These are phyloP conservation scores for Fallopia convolvulus DNA, from an alignment of 148 eudicot genomes.

Conservation along the genomic window DNA sequence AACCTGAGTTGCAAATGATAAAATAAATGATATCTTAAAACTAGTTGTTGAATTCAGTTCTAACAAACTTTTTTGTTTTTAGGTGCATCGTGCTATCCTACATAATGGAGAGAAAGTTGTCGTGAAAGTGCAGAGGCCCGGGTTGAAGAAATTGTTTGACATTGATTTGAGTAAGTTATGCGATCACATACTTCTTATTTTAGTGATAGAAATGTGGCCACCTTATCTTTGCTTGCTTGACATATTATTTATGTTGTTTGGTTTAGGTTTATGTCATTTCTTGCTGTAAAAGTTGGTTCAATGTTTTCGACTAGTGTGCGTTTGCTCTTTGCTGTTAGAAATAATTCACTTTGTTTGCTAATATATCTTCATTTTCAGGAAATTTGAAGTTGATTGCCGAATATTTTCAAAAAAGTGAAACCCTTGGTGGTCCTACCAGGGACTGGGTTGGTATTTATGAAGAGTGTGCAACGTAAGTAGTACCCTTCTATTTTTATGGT, in stretches of 20 bases:
- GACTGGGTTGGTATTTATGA: slow-evolving; percentile 97
- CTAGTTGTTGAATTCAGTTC: background rate
- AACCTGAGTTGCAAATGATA: background rate
- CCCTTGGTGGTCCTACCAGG: slow-evolving; percentile 84
- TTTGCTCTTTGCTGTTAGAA: background rate
- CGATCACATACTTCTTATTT: background rate
- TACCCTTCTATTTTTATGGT: background rate
- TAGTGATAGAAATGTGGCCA: background rate
- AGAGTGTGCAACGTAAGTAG: slow-evolving; percentile 90
- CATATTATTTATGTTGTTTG: background rate
- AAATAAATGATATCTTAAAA: background rate
- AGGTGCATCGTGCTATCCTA: slow-evolving; percentile 95
- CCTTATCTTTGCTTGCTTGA: background rate
- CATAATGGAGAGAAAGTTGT: slow-evolving; percentile 91
- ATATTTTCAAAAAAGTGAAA: slow-evolving; percentile 87
- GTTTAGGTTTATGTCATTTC: background rate
- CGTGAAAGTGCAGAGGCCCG: slow-evolving; percentile 96
- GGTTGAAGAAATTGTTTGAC: slow-evolving; percentile 88
- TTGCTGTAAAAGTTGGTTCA: background rate
- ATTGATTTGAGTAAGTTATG: slow-evolving; percentile 80
- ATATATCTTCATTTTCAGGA: slow-evolving; percentile 32
- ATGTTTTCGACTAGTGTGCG: background rate
- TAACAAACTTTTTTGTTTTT: slow-evolving; percentile 9
- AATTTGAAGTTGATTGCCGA: slow-evolving; percentile 92
- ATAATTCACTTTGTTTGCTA: background rate